phyloP scores from a whole-genome alignment of 129 eudicot species.

The Helianthus tuberosus region DNA sequence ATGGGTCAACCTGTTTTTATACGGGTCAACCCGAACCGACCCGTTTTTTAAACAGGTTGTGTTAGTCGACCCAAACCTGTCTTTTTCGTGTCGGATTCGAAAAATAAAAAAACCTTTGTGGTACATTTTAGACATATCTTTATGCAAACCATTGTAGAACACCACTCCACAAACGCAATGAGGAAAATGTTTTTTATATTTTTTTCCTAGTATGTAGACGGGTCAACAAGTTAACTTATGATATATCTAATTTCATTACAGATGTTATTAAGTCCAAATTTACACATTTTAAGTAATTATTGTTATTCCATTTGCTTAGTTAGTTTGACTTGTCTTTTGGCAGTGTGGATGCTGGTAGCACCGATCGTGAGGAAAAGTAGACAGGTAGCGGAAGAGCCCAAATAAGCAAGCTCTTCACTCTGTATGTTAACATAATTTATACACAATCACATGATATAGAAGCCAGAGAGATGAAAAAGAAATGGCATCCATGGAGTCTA shows the following conservation, averaged over 20 bases:
- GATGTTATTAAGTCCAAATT: not conserved
- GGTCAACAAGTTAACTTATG: not conserved
- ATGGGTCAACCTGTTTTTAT: no score
- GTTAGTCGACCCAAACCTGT: no score
- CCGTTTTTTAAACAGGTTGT: no score
- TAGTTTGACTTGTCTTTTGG: constrained; percentile 13
- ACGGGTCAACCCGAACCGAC: no score
- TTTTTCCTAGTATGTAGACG: no score
- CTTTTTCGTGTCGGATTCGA: no score
- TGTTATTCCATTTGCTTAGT: not conserved
- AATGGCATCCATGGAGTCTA: constrained; percentile 19
- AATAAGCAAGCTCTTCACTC: constrained; percentile 21
- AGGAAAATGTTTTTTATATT: no score
- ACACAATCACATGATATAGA: constrained; percentile 13
- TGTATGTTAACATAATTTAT: constrained; percentile 5
- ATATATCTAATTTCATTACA: not conserved
- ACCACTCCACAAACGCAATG: no score
- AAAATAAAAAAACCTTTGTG: no score
- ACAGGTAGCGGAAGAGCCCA: constrained; percentile 42
- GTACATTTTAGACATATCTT: no score
- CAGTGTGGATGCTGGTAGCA: constrained; percentile 86
- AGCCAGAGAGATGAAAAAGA: not conserved
- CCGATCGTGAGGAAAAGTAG: constrained; percentile 63
- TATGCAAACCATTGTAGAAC: no score
- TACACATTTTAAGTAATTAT: not conserved